Evolutionary conservation across 768 basidiomycete genomes (phyloP).

Genomic region (Trametes gibbosa): DNA sequence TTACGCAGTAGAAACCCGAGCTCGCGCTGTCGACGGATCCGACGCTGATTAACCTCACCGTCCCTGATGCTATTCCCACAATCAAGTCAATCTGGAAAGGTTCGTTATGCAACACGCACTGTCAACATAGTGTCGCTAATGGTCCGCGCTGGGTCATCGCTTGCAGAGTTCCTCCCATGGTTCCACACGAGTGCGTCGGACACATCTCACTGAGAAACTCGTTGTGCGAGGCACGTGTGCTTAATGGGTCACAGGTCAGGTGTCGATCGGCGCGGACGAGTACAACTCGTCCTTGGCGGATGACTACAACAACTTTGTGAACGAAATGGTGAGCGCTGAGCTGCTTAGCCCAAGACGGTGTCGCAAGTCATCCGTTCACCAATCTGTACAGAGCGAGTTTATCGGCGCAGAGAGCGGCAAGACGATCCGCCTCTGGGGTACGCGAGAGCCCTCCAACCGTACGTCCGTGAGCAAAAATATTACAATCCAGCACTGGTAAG

Average conservation of each 20-base stretch:
- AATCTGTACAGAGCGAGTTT: constrained; percentile 25
- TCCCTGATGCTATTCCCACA: constrained; percentile 42
- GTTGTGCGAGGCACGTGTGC: background rate
- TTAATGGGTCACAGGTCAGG: constrained; percentile 27
- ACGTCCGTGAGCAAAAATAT: constrained; percentile 38
- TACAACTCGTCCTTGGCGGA: constrained; percentile 37
- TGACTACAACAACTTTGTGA: constrained; percentile 43
- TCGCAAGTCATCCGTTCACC: background rate
- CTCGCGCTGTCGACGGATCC: constrained; percentile 36
- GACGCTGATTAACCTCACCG: constrained; percentile 38
- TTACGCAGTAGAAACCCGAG: constrained; percentile 46
- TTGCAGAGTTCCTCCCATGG: constrained; percentile 26
- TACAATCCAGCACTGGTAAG: constrained; percentile 44
- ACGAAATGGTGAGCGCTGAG: constrained; percentile 36
- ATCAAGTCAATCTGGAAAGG: constrained; percentile 43
- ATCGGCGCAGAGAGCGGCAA: constrained; percentile 34
- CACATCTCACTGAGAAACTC: no score
- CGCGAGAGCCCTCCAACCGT: constrained; percentile 37
- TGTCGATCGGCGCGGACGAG: constrained; percentile 48
- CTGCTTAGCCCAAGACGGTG: background rate
- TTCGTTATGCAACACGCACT: constrained; percentile 17
- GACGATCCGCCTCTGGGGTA: constrained; percentile 42
- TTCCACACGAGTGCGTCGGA: constrained; percentile 23
- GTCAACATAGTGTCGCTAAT: background rate
- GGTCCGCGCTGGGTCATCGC: constrained; percentile 10